Percentiles rank a stretch among this genome's conserved stretches.
Evolutionary conservation across 352 stramenopile species (phyloP).

Genomic region (Globisporangium radiosum): DNA sequence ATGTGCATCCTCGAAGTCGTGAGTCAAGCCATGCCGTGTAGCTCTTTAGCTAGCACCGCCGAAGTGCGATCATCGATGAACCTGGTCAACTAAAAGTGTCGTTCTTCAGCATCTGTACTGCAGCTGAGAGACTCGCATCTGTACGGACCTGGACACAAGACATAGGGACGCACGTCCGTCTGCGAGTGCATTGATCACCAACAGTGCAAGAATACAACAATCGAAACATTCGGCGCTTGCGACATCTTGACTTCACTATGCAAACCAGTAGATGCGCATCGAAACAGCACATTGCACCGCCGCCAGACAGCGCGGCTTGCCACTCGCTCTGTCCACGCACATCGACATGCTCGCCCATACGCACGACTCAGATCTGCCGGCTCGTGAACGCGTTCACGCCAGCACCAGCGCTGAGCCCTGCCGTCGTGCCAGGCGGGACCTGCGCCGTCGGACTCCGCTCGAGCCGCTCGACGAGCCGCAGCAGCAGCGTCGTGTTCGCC

Average conservation of each 20-base stretch:
- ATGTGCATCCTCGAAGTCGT: no score
- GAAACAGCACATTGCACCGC: no score
- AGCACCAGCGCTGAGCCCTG: not conserved
- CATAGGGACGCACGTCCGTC: no score
- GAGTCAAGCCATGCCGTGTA: no score
- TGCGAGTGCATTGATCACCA: not conserved
- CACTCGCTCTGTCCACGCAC: not conserved
- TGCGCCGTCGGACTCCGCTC: not conserved
- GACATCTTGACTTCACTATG: not conserved
- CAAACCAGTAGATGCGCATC: not conserved
- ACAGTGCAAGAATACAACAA: not conserved
- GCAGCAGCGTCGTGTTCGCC: constrained; percentile 8
- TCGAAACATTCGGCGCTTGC: not conserved
- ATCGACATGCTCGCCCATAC: not conserved
- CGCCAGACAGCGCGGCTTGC: not conserved
- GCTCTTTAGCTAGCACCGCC: no score
- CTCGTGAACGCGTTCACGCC: not conserved
- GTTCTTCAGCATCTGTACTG: no score
- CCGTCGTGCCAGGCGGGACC: not conserved
- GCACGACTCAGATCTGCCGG: not conserved
- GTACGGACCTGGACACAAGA: no score
- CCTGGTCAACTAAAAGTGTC: no score
- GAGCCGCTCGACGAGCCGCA: constrained; percentile 10
- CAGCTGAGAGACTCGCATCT: no score
- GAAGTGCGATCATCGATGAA: no score